Percentiles rank a stretch among this genome's conserved stretches.
phyloP scores from a whole-genome alignment of 305 asterid species.

The Euphrasia arctica region DNA sequence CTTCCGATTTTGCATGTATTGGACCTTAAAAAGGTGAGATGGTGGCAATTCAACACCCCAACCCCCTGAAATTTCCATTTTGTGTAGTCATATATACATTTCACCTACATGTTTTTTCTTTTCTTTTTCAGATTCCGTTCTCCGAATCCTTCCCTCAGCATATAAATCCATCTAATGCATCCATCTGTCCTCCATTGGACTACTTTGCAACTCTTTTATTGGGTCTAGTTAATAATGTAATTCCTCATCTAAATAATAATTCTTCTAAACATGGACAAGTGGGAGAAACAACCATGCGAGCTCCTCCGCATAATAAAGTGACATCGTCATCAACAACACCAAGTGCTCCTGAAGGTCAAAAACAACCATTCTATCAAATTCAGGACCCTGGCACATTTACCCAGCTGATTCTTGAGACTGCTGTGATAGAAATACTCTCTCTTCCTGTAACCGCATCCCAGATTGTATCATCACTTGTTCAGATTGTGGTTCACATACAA shows the following conservation, averaged over 20 bases:
- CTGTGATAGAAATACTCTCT: conserved; percentile 91
- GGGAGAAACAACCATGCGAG: conserved; percentile 55
- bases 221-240: conserved; percentile 85
- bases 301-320: conserved; percentile 46
- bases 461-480: conserved; percentile 88
- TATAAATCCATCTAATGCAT: conserved; percentile 70
- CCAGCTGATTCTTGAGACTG: conserved; percentile 94
- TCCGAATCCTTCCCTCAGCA: conserved; percentile 96
- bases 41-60: conserved; percentile 23
- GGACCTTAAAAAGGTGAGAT: conserved; percentile 75
- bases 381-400: conserved; percentile 98
- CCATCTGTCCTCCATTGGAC: conserved; percentile 83
- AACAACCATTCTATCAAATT: conserved; percentile 86
- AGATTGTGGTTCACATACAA: conserved; percentile 95
- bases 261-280: conserved; percentile 53
- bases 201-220: conserved; percentile 85
- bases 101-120: conserved; percentile 24
- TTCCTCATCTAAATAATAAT: conserved; percentile 70
- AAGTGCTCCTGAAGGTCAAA: conserved; percentile 64
- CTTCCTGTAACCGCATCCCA: conserved; percentile 84
- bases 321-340: conserved; percentile 22
- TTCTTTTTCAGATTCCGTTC: conserved; percentile 70
- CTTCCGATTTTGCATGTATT: conserved; percentile 74
- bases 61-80: conserved; percentile 4
- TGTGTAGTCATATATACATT: conserved; percentile 12